phyloP scores from a whole-genome alignment of 2,329 filamentous ascomycete genomes.

The Sporothrix variecibatus region DNA sequence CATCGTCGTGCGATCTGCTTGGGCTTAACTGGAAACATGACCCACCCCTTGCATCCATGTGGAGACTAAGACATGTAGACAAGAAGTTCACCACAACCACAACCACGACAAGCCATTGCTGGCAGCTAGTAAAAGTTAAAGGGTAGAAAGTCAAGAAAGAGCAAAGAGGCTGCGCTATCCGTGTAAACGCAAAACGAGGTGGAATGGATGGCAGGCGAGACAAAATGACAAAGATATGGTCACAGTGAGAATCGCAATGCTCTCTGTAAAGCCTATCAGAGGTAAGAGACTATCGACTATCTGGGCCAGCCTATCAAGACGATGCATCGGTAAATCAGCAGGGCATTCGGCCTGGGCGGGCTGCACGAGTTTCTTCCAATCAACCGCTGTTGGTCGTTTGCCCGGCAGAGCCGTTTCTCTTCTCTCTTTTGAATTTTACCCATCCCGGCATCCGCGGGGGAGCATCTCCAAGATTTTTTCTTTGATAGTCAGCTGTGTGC shows the following conservation, averaged over 20 bases:
- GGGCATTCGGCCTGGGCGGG: neutral
- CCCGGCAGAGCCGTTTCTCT: neutral
- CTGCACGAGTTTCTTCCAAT: neutral
- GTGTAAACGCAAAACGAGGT: constrained; percentile 9
- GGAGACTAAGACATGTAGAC: constrained; percentile 17
- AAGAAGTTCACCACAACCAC: neutral
- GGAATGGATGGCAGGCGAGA: neutral
- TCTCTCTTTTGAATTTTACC: neutral
- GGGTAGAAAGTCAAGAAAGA: neutral
- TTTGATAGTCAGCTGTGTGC: neutral
- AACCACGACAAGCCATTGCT: neutral
- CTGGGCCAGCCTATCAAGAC: neutral
- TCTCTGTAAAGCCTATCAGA: constrained; percentile 3
- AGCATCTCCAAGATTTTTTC: neutral
- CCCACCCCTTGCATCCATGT: constrained; percentile 23
- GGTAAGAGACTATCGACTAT: neutral
- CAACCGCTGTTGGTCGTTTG: too few relatives aligned
- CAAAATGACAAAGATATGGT: neutral
- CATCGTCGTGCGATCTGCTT: constrained; percentile 16
- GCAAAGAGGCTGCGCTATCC: neutral
- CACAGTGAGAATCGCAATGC: neutral
- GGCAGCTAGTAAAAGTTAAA: neutral
- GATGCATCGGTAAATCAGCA: neutral
- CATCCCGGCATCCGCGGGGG: neutral
- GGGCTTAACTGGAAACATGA: neutral